These are phyloP conservation scores for Fragaria vesca DNA, from an alignment of 306 rosid genomes.

Conservation along the genomic window DNA sequence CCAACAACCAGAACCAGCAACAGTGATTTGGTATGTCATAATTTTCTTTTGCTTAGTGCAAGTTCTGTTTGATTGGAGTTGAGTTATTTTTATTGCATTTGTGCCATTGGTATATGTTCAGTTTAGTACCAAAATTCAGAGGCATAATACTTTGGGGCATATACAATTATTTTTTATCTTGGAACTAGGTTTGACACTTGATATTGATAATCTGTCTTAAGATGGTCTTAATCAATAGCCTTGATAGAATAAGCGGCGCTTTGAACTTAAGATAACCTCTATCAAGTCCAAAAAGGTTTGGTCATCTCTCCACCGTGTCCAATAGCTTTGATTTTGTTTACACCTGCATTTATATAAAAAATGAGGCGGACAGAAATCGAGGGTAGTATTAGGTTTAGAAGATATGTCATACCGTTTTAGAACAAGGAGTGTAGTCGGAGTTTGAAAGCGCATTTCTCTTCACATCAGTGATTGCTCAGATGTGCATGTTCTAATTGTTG, in stretches of 20 bases:
- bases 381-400: background rate
- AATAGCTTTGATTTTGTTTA: background rate
- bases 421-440: background rate
- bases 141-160: background rate
- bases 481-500: background rate
- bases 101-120: background rate
- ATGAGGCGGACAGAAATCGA: background rate
- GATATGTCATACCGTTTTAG: background rate
- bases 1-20: conserved; percentile 23
- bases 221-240: background rate
- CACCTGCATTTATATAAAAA: background rate
- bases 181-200: background rate
- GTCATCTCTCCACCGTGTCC: background rate
- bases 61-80: background rate
- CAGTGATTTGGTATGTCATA: conserved; percentile 14
- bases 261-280: background rate
- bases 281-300: background rate
- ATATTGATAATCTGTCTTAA: background rate
- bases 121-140: background rate
- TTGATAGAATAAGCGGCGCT: background rate
- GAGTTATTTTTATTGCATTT: too few species aligned
- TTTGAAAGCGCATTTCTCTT: background rate
- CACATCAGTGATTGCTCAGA: background rate
- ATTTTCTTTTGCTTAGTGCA: background rate
- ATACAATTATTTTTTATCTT: background rate